Conservation (phyloP, 2,329 filamentous ascomycete species). For the Cercospora sesami region DNA sequence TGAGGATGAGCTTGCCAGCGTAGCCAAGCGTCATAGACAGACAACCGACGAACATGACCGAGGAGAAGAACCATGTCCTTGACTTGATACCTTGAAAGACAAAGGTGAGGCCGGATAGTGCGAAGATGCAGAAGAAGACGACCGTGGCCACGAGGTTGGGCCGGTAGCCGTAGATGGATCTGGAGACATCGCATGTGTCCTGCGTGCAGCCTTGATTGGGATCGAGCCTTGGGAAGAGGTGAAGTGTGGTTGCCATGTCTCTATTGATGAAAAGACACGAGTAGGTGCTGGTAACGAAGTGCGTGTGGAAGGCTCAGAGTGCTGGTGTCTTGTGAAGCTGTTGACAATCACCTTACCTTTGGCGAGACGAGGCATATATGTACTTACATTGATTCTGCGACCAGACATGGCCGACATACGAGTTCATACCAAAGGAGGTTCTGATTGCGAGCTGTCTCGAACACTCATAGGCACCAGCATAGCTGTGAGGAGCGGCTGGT, state of each 20-base stretch:
- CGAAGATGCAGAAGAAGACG: slow-evolving; percentile 44
- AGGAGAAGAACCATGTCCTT: slow-evolving; percentile 44
- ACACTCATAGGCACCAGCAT: background rate
- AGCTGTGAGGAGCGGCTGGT: background rate
- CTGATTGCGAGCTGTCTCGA: background rate
- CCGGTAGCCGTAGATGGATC: slow-evolving; percentile 39
- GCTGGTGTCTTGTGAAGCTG: background rate
- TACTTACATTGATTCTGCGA: background rate
- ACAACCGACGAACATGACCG: slow-evolving; percentile 45
- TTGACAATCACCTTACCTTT: background rate
- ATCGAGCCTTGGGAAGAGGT: slow-evolving; percentile 28
- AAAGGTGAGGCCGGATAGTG: slow-evolving; percentile 37
- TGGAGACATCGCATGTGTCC: slow-evolving; percentile 29
- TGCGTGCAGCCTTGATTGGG: slow-evolving; percentile 35
- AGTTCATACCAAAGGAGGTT: background rate
- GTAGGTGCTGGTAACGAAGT: background rate
- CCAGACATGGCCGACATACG: background rate
- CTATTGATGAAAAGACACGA: background rate
- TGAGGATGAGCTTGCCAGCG: slow-evolving; percentile 45
- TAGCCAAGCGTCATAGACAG: slow-evolving; percentile 48
- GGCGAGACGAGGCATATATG: background rate
- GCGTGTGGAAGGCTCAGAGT: background rate
- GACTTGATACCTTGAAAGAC: slow-evolving; percentile 38
- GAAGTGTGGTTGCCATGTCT: slow-evolving; percentile 14
- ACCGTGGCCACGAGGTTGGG: slow-evolving; percentile 43